Evolutionary conservation across 1,139 yeast species (phyloP), one percentile per base, ranked within the genome.

Genomic region (Pichia cactophila): DNA sequence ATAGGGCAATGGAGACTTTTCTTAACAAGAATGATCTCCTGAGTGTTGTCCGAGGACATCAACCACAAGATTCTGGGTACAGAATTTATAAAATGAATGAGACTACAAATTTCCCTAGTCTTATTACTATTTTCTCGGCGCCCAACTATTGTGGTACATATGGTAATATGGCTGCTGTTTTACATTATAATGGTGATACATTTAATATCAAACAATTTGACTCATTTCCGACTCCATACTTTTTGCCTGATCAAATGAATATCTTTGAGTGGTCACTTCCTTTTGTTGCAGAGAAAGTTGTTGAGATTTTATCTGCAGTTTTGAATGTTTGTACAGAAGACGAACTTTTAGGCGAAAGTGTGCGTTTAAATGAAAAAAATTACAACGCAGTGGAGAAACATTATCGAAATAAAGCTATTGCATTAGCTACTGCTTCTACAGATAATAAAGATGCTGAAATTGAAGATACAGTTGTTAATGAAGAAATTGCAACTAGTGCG

Each of bases 181-280:
- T 92, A 61, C 86, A 83, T 59, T 92, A 90, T 66, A 96, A 89
- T 60, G 81, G 88, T 60, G 86, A 89, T 59, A 92, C 90, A 26
- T 85, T 92, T 87, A 92, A 92, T 65, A 90, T 92, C 57, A 80
- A 97, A 54, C 98, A 92, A 68, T 92, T 90, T 71, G 90, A 88
- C 65, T 72, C 85, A 59, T 80, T 89, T 28, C 95, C 96, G 7
- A 46, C 54, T 2, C 98, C 98, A 1, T 92, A 90, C 69, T 90
- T 95, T 92, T 73, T 92, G 56, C 98, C 98, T 4, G 90, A 90
- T 67, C 90, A 92, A 60, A 90, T 90, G 97, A 97, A 92, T 66
- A 96, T 89, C 4, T 92, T 92, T 66, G 86, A 96, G 16, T 92
- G 98, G 98, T 87, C 97, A 3, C 70, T 92, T 55, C 98, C 98